phyloP scores from a whole-genome alignment of 805 yeast species.

The Aciculoconidium aculeatum region DNA sequence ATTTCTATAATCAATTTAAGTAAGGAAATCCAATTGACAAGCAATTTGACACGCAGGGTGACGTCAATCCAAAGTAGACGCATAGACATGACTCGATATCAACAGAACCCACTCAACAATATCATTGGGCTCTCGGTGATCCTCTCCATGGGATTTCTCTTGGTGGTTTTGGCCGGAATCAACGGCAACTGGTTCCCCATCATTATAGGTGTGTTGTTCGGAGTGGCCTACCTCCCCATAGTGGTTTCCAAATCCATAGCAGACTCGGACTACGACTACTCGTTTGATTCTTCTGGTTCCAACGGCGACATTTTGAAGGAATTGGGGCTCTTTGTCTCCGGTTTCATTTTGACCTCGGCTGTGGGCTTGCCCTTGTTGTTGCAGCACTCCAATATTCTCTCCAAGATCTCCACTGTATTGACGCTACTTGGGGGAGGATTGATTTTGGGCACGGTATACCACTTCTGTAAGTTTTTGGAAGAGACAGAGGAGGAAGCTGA shows the following conservation, averaged over 20 bases:
- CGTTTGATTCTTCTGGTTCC: constrained; percentile 30
- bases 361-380: constrained; percentile 66
- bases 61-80: too few species aligned
- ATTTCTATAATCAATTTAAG: constrained; percentile 6
- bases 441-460: constrained; percentile 76
- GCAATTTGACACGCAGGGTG: too few species aligned
- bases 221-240: constrained; percentile 35
- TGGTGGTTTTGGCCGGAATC: constrained; percentile 81
- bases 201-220: constrained; percentile 46
- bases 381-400: constrained; percentile 68
- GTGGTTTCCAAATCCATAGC: constrained; percentile 27
- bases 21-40: too few species aligned
- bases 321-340: constrained; percentile 73
- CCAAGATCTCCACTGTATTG: constrained; percentile 66
- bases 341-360: constrained; percentile 71
- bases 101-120: constrained; percentile 58
- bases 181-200: constrained; percentile 91
- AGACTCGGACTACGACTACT: constrained; percentile 37
- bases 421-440: constrained; percentile 80
- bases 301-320: constrained; percentile 50
- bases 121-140: constrained; percentile 72
- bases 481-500: constrained; percentile 23
- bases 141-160: constrained; percentile 82
- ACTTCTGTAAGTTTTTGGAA: constrained; percentile 75
- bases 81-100: too few species aligned